These are phyloP conservation scores for Cladophialophora bantiana DNA, from an alignment of 2,329 filamentous ascomycete species.

Conservation along the genomic window DNA sequence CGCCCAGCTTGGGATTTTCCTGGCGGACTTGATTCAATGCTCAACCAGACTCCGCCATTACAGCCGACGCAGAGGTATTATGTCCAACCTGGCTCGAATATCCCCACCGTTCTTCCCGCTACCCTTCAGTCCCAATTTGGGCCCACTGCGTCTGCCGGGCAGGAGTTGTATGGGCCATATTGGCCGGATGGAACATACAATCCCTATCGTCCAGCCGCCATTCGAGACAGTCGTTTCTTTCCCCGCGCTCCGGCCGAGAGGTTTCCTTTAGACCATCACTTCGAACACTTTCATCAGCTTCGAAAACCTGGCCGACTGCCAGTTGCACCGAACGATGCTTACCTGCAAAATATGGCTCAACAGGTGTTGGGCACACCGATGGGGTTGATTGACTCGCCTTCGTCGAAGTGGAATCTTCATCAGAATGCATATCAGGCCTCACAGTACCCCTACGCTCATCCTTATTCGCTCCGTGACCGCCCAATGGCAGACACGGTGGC, in stretches of 20 bases:
- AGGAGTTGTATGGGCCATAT: slow-evolving; percentile 66
- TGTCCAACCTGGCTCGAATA: slow-evolving; percentile 56
- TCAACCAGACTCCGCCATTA: slow-evolving; percentile 63
- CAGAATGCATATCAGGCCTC: slow-evolving; percentile 22
- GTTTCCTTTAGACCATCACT: slow-evolving; percentile 36
- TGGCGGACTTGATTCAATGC: slow-evolving; percentile 65
- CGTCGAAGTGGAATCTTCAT: slow-evolving; percentile 25
- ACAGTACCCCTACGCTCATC: slow-evolving; percentile 23
- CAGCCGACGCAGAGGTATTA: slow-evolving; percentile 50
- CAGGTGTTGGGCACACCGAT: slow-evolving; percentile 20
- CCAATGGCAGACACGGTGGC: slow-evolving; percentile 18
- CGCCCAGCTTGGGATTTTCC: slow-evolving; percentile 41
- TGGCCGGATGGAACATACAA: slow-evolving; percentile 69
- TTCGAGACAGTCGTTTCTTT: slow-evolving; percentile 60
- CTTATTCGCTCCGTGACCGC: slow-evolving; percentile 24
- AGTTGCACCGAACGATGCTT: slow-evolving; percentile 16
- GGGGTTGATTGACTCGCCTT: slow-evolving; percentile 22
- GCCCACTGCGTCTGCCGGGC: slow-evolving; percentile 64
- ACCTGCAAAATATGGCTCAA: slow-evolving; percentile 14
- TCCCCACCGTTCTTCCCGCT: slow-evolving; percentile 67
- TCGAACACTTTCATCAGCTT: slow-evolving; percentile 24
- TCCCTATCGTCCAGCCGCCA: slow-evolving; percentile 65
- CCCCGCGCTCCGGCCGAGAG: slow-evolving; percentile 32
- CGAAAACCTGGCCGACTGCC: slow-evolving; percentile 23
- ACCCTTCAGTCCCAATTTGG: slow-evolving; percentile 64